Evolutionary conservation across 148 eudicot genomes (phyloP), one percentile per base, ranked within the genome.

Genomic region (Camellia japonica): DNA sequence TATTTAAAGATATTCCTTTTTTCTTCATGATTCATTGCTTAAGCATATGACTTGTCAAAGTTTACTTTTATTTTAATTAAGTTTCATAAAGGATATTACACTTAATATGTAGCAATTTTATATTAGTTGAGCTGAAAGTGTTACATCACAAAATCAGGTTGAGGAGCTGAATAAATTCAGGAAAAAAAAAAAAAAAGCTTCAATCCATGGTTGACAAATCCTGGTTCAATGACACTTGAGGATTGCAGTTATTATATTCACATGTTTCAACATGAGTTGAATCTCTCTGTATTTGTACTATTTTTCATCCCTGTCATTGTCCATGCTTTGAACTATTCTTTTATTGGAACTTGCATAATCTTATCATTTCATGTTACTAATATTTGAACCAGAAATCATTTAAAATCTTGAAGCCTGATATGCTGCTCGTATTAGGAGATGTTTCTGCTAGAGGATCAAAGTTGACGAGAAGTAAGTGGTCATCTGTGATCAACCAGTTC

Each of bases 371-470:
- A 18, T 61, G 54, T 67, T 76, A 30, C 65, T 56, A 46, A 84
- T 23, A 47, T 77, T 78, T 81, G 81, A 81, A 84, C 79, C 87
- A 84, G 87, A 84, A 84, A 84, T 84, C 87, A 61, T 81, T 81
- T 84, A 82, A 84, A 61, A 67, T 81, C 74, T 81, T 84, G 84
- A 84, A 81, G 87, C 84, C 87, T 74, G 87, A 84, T 74, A 78
- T 84, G 87, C 87, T 84, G 82, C 83, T 84, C 69, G 83, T 84
- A 54, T 62, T 84, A 74, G 87, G 87, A 73, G 87, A 84, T 78
- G 73, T 84, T 46, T 84, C 87, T 61, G 83, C 84, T 44, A 68
- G 71, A 81, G 87, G 87, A 51, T 79, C 81, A 60, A 65, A 81
- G 41, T 68, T 84, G 73, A 68, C 76, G 5, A 70, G 51, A 81